Percentiles rank a stretch among this genome's conserved stretches.
These are phyloP conservation scores for Seiridium unicorne DNA, from an alignment of 2,329 filamentous ascomycete species.

Conservation along the genomic window DNA sequence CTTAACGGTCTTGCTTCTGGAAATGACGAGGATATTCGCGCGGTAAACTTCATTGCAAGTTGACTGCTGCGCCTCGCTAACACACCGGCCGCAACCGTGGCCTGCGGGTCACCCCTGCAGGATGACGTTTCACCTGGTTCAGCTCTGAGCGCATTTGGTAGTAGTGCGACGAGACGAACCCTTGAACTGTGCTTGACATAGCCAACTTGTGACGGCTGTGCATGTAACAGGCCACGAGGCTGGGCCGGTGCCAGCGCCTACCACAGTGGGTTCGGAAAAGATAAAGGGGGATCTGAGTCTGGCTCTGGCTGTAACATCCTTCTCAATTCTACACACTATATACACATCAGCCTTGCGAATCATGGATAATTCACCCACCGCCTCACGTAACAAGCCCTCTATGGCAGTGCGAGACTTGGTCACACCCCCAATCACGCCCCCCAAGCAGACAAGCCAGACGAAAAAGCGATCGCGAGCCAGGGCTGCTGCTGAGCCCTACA, in stretches of 20 bases:
- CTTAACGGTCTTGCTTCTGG: no score
- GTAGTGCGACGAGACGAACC: not conserved
- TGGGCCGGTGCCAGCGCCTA: not conserved
- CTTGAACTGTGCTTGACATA: not conserved
- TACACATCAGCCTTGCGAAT: not conserved
- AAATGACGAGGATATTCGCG: no score
- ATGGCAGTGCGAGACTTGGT: not conserved
- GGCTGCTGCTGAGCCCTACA: not conserved
- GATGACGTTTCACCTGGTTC: not conserved
- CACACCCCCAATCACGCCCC: not conserved
- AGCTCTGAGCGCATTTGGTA: not conserved
- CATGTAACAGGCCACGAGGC: not conserved
- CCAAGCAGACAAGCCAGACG: no score
- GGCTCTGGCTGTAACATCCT: not conserved
- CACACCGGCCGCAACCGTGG: not conserved
- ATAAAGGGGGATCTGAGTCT: not conserved
- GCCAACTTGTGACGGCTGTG: not conserved
- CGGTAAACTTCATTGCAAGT: no score
- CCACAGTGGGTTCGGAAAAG: not conserved
- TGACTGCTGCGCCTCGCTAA: not conserved
- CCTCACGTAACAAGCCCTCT: not conserved
- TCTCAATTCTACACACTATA: not conserved
- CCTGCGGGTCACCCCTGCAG: not conserved
- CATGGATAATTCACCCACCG: not conserved
- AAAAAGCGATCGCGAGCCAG: not conserved